Conservation (phyloP, 257 asterid genomes). For the Leptodermis oblonga region DNA sequence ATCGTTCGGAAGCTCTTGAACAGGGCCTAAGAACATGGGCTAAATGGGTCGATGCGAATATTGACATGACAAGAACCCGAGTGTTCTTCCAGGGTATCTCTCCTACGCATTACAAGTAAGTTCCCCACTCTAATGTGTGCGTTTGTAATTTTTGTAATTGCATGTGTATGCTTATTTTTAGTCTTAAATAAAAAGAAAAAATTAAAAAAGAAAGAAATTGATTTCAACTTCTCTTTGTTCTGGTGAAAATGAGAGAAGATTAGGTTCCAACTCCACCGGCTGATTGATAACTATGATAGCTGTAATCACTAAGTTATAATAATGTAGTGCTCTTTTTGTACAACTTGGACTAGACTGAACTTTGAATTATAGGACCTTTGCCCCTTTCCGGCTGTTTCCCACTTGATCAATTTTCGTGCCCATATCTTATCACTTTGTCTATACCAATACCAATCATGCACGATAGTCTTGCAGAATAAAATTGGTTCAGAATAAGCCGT, state of each 20-base stretch:
- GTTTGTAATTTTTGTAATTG: no score
- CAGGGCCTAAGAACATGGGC: conserved; percentile 89
- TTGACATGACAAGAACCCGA: conserved; percentile 52
- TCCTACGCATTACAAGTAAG: conserved; percentile 89
- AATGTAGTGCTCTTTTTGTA: not conserved
- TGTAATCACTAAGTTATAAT: conserved; percentile 15
- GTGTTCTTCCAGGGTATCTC: conserved; percentile 88
- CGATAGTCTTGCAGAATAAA: no score
- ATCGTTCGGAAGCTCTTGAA: conserved; percentile 61
- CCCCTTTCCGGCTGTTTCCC: conserved; percentile 12
- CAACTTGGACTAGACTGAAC: conserved; percentile 21
- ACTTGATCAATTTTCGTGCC: not conserved
- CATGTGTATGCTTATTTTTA: no score
- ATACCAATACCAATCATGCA: not conserved
- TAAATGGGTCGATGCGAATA: conserved; percentile 66
- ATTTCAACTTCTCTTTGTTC: conserved; percentile 7
- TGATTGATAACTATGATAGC: conserved; percentile 13
- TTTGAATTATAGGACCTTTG: conserved; percentile 12
- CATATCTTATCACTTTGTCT: no score
- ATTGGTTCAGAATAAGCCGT: not conserved
- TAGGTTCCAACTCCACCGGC: not conserved
- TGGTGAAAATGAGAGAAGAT: not conserved
- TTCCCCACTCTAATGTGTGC: no score
- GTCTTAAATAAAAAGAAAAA: no score
- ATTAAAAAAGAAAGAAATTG: no score